These are phyloP conservation scores for Macadamia integrifolia DNA, from an alignment of 164 flowering plant genomes.

Conservation along the genomic window DNA sequence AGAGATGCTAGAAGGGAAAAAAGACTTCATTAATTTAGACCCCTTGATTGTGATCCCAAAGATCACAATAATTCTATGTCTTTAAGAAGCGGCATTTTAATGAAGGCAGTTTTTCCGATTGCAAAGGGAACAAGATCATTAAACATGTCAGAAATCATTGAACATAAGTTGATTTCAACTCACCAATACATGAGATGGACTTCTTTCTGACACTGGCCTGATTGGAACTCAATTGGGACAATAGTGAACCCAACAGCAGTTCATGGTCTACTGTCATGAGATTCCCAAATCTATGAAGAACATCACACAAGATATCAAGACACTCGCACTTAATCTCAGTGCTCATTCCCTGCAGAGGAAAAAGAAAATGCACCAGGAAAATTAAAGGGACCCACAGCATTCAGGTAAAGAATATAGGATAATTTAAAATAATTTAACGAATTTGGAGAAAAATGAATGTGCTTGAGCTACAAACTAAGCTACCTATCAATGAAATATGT, in stretches of 20 bases:
- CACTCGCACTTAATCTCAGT: slow-evolving; percentile 91
- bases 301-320: slow-evolving; percentile 91
- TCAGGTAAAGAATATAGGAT: too few species aligned
- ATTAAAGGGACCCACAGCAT: too few species aligned
- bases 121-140: too few species aligned
- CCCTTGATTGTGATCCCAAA: too few species aligned
- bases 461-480: too few species aligned
- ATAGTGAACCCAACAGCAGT: slow-evolving; percentile 51
- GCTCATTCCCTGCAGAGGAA: slow-evolving; percentile 52
- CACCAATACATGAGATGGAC: slow-evolving; percentile 86
- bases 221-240: slow-evolving; percentile 75
- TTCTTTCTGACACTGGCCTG: slow-evolving; percentile 91
- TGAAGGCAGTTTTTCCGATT: too few species aligned
- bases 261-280: slow-evolving; percentile 79
- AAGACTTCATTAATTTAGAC: not conserved
- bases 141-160: too few species aligned
- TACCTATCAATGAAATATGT: too few species aligned
- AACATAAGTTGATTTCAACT: slow-evolving; percentile 13
- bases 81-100: too few species aligned
- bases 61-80: too few species aligned
- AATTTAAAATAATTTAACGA: too few species aligned
- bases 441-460: too few species aligned
- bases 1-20: slow-evolving; percentile 60
- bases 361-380: not conserved
- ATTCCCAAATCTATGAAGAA: slow-evolving; percentile 88